phyloP scores from a whole-genome alignment of 2,329 filamentous ascomycete species.

The Shiraia bambusicola region DNA sequence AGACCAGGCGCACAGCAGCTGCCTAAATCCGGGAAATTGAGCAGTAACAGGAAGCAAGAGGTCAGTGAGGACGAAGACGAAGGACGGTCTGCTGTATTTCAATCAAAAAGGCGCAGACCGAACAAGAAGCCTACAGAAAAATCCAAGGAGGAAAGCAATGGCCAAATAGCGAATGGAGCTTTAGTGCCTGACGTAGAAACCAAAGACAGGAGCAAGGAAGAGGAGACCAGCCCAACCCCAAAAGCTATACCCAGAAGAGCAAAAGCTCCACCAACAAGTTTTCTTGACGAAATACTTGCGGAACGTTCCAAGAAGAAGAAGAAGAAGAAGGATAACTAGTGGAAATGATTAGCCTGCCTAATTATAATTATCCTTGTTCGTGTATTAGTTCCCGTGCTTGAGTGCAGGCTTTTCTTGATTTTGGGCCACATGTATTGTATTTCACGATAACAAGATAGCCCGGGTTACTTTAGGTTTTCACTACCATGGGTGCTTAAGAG shows the following conservation, averaged over 20 bases:
- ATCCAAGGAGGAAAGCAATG: constrained; percentile 14
- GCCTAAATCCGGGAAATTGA: constrained; percentile 19
- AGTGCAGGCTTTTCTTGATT: too few relatives aligned
- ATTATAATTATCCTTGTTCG: not conserved
- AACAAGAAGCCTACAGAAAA: constrained; percentile 18
- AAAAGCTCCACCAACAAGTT: constrained; percentile 49
- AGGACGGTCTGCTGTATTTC: constrained; percentile 38
- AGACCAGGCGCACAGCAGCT: constrained; percentile 27
- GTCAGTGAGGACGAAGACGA: constrained; percentile 46
- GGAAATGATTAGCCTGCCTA: not conserved
- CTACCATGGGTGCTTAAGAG: too few relatives aligned
- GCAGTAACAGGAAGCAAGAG: constrained; percentile 20
- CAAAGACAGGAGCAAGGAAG: constrained; percentile 9
- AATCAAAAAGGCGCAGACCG: constrained; percentile 34
- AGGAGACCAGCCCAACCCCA: constrained; percentile 4
- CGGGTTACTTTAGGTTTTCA: too few relatives aligned
- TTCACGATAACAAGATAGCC: too few relatives aligned
- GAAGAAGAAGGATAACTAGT: constrained; percentile 24
- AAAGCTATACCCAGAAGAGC: constrained; percentile 19
- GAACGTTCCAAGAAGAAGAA: constrained; percentile 55
- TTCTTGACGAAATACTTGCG: constrained; percentile 56
- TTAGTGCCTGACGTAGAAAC: not conserved
- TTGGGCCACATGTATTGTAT: too few relatives aligned
- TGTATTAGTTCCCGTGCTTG: too few relatives aligned
- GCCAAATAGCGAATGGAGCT: constrained; percentile 1